A percentile compares a stretch with the other conserved stretches of the same genome.
phyloP scores from a whole-genome alignment of 305 asterid species.

The Fraxinus sp. region DNA sequence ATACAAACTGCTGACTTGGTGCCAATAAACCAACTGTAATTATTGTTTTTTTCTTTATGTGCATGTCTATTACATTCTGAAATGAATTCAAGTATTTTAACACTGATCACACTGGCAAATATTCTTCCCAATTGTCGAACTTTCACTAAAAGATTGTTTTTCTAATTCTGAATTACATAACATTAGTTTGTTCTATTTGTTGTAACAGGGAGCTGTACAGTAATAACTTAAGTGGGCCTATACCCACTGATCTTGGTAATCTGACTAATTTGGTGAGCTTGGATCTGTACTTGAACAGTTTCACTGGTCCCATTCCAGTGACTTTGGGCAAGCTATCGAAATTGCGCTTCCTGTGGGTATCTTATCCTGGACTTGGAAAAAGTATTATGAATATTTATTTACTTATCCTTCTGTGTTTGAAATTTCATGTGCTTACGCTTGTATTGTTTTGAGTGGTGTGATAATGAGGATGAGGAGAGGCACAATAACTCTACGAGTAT shows the following conservation, averaged over 20 bases:
- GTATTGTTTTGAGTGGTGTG: not conserved
- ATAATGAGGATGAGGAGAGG: not conserved
- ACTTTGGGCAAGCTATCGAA: conserved; percentile 20
- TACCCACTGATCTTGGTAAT: not conserved
- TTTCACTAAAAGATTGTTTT: not conserved
- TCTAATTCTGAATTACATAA: not conserved
- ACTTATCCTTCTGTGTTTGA: not conserved
- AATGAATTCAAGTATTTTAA: not conserved
- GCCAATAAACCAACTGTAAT: not conserved
- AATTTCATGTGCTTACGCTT: not conserved
- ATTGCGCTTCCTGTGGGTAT: conserved; percentile 20
- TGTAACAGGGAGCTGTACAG: not conserved
- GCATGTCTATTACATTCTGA: not conserved
- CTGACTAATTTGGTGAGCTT: conserved; percentile 39
- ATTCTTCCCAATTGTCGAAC: not conserved
- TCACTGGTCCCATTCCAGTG: conserved; percentile 47
- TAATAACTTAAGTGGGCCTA: conserved; percentile 2
- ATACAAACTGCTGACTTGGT: not conserved
- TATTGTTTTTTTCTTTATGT: not conserved
- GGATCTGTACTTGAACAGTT: conserved; percentile 37
- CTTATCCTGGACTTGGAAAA: not conserved
- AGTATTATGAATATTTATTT: not conserved
- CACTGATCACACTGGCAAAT: not conserved
- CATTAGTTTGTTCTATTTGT: not conserved
- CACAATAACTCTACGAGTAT: not conserved